A percentile compares a stretch with the other conserved stretches of the same genome.
Evolutionary conservation across 306 rosid species (phyloP).

Genomic region (Luffa acutangula): DNA sequence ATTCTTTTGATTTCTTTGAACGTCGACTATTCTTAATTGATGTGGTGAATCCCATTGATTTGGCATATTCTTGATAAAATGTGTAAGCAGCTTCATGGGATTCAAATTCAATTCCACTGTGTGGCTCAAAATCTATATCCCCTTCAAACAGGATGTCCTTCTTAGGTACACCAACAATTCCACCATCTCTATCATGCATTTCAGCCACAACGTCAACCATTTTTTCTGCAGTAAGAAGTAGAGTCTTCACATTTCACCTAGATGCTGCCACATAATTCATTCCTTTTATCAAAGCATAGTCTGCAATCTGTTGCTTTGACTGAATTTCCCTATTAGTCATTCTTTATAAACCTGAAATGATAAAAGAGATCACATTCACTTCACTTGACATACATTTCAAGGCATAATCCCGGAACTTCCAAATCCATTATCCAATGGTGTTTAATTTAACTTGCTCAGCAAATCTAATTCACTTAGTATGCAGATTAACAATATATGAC

Average conservation of each 20-base stretch:
- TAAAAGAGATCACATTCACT: background rate
- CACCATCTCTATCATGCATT: conserved; percentile 33
- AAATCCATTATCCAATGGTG: background rate
- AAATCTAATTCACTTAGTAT: background rate
- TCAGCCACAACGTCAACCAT: conserved; percentile 49
- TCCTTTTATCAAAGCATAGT: conserved; percentile 15
- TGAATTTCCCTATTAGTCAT: background rate
- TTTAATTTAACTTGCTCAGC: background rate
- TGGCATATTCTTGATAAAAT: conserved; percentile 85
- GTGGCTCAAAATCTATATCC: conserved; percentile 67
- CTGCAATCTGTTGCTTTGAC: background rate
- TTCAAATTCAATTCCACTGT: conserved; percentile 67
- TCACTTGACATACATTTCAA: background rate
- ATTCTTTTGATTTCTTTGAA: conserved; percentile 89
- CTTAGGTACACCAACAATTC: conserved; percentile 31
- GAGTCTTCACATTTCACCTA: conserved; percentile 21
- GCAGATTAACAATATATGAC: background rate
- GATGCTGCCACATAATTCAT: conserved; percentile 7
- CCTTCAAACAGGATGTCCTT: conserved; percentile 55
- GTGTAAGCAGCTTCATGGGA: conserved; percentile 78
- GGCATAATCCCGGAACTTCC: background rate
- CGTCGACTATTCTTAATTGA: conserved; percentile 89
- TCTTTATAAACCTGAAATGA: background rate
- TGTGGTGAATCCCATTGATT: conserved; percentile 95
- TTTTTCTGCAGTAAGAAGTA: conserved; percentile 14